Evolutionary conservation across 2,329 filamentous ascomycete genomes (phyloP), one percentile per base, ranked within the genome.

Genomic region (Aureobasidium sp.): DNA sequence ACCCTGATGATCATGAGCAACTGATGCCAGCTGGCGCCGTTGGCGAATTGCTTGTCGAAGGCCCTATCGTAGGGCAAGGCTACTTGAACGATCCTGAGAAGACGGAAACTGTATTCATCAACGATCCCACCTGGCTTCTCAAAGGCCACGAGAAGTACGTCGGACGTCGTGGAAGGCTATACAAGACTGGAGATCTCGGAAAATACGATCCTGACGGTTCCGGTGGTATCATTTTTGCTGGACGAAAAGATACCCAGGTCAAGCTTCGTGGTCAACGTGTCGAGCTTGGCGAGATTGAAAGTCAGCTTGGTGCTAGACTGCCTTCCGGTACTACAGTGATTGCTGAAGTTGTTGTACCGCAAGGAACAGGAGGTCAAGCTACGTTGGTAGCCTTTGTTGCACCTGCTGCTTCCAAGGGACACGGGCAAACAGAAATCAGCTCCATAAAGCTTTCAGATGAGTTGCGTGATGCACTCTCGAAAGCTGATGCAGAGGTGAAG

Each of bases 211-310:
- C 72, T 10, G 78, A 84, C 53, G 78, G 79, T 1, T 68, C 68
- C n/a, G 62, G 71, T 67, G n/a, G 76, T 76, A 77, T 86, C 40
- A 70, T 79, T 9, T 85, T 83, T 62, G 74, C 85, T 40, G 84
- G 84, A 17, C 78, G 86, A 51, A 85, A 84, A 65, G 86, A 88
- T 23, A 80, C 80, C n/a, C 85, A 86, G 69, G 81, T 87, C 59
- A 89, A 89, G 71, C 73, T 88, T 29, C 77, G 79, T 11, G 88
- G 88, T 27, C 85, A 83, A 64, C 75, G 85, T 59, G 80, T 87
- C 55, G 88, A 85, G 71, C 75, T 85, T 54, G 78, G 74, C 11
- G 79, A 78, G 67, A 79, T 78, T 57, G 81, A 76, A 67, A 73
- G 73, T 63, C 74, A 74, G 27, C 57, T 66, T 27, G 46, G 57